Percentiles rank a stretch among this genome's conserved stretches.
phyloP scores from a whole-genome alignment of 441 rosid species.

The Adansonia rubrostipa region DNA sequence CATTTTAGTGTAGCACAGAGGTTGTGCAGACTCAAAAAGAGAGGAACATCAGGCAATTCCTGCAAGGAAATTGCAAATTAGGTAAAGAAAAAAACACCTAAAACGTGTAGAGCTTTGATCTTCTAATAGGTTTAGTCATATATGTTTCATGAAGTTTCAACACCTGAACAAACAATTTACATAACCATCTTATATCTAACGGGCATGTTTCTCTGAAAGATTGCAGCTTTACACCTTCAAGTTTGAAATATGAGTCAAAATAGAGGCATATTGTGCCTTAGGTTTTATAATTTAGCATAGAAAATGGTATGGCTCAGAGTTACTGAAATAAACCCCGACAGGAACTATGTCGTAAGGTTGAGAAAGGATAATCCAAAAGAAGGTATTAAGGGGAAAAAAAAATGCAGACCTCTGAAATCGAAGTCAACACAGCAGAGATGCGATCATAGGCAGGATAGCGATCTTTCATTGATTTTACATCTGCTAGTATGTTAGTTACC shows the following conservation, averaged over 20 bases:
- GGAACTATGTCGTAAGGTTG: not conserved
- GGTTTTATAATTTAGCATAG: not conserved
- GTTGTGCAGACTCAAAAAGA: slow-evolving; percentile 91
- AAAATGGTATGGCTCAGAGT: slow-evolving; percentile 4
- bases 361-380: not conserved
- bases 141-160: not conserved
- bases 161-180: not conserved
- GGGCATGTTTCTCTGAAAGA: not conserved
- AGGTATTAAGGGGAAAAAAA: not conserved
- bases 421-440: slow-evolving; percentile 82
- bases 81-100: not conserved
- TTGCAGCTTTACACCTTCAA: not conserved
- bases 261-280: not conserved
- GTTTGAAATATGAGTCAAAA: not conserved
- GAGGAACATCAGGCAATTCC: slow-evolving; percentile 94
- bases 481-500: slow-evolving; percentile 67
- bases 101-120: not conserved
- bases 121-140: not conserved
- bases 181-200: not conserved
- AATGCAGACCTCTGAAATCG: slow-evolving; percentile 75
- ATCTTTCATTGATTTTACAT: slow-evolving; percentile 72
- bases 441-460: slow-evolving; percentile 89
- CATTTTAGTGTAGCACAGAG: slow-evolving; percentile 91
- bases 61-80: slow-evolving; percentile 40
- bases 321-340: not conserved